A percentile compares a stretch with the other conserved stretches of the same genome.
Conservation (phyloP, 306 rosid species). For the Quercus rubra region DNA sequence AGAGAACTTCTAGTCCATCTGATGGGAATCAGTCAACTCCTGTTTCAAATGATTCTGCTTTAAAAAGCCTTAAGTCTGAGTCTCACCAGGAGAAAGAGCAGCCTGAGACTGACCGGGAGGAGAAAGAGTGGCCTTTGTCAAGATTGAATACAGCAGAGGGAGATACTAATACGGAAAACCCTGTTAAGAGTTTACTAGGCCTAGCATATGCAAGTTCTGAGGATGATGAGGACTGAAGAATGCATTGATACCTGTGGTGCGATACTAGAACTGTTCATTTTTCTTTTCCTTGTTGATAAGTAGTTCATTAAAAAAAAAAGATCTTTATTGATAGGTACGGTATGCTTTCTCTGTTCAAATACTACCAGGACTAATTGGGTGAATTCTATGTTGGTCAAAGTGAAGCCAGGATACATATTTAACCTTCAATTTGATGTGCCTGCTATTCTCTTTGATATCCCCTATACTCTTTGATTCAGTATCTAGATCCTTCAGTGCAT, state of each 20-base stretch:
- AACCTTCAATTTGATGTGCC: constrained; percentile 16
- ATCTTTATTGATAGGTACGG: constrained; percentile 14
- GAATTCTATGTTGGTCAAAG: not conserved
- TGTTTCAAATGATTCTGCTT: constrained; percentile 11
- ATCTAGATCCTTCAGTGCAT: not conserved
- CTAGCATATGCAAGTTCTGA: constrained; percentile 85
- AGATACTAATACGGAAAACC: constrained; percentile 32
- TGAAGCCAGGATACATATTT: not conserved
- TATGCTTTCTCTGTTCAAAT: constrained; percentile 9
- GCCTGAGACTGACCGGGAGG: constrained; percentile 10
- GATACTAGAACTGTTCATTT: not conserved
- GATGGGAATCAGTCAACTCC: constrained; percentile 30
- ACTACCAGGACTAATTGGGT: constrained; percentile 14
- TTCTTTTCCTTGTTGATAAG: constrained; percentile 2
- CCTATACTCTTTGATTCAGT: not conserved
- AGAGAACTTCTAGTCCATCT: constrained; percentile 39
- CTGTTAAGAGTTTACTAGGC: constrained; percentile 69
- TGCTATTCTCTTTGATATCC: constrained; percentile 4
- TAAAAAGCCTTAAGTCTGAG: constrained; percentile 21
- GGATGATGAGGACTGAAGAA: constrained; percentile 70
- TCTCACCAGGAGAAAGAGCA: constrained; percentile 29
- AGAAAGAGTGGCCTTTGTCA: constrained; percentile 12
- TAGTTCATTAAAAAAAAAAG: constrained; percentile 8
- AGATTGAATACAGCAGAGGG: constrained; percentile 30
- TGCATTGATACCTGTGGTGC: constrained; percentile 3